These are phyloP conservation scores for Eucalyptus cloeziana DNA, from an alignment of 345 rosid species.

Conservation along the genomic window DNA sequence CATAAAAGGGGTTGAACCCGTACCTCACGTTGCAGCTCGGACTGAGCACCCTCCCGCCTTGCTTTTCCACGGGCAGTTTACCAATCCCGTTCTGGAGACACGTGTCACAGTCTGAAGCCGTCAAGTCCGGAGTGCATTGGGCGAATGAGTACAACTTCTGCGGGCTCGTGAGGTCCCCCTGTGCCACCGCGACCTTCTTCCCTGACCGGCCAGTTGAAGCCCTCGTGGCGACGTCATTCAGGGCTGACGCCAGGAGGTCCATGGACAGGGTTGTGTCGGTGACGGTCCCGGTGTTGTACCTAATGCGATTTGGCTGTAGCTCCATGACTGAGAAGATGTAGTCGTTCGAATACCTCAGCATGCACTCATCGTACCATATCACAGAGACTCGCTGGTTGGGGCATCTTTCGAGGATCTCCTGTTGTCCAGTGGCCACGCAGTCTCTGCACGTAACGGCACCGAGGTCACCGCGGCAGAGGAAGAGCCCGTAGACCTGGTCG, in stretches of 20 bases:
- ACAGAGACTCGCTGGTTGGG: not conserved
- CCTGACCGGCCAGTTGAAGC: not conserved
- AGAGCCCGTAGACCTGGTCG: too few species aligned
- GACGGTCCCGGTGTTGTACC: not conserved
- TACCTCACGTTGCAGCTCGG: not conserved
- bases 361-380: not conserved
- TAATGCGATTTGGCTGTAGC: not conserved
- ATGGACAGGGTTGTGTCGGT: not conserved
- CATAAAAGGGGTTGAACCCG: not conserved
- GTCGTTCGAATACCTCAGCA: not conserved
- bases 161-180: not conserved
- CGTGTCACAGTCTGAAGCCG: not conserved
- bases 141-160: not conserved
- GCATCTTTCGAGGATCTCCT: too few species aligned
- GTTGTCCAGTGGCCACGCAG: too few species aligned
- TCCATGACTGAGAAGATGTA: not conserved
- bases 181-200: not conserved
- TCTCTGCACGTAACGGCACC: too few species aligned
- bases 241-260: fast-evolving
- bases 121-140: not conserved
- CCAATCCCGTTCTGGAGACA: not conserved
- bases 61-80: fast-evolving
- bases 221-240: fast-evolving
- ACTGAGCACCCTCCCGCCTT: not conserved
- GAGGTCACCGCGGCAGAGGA: too few species aligned